A percentile compares a stretch with the other conserved stretches of the same genome.
Evolutionary conservation across 352 stramenopile genomes (phyloP).

Genomic region (Phytophthora europaea): DNA sequence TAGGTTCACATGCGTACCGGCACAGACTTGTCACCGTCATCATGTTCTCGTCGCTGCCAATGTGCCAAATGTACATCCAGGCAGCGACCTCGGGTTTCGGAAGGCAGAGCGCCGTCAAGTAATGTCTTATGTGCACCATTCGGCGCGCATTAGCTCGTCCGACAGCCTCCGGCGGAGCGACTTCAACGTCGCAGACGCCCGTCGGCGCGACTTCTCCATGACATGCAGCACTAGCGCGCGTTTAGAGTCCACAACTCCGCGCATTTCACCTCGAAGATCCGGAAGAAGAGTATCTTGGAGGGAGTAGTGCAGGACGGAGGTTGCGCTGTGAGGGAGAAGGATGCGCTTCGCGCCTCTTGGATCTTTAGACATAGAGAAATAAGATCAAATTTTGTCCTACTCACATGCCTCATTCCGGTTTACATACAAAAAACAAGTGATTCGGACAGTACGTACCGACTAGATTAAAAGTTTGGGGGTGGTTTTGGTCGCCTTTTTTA

Average conservation of each 20-base stretch:
- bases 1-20: background rate
- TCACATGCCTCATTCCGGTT: background rate
- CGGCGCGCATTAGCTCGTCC: background rate
- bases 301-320: too few species aligned
- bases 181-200: background rate
- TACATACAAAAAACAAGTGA: background rate
- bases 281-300: too few species aligned
- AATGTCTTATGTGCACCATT: background rate
- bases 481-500: background rate
- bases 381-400: background rate
- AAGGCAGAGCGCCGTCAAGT: background rate
- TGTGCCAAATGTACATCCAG: conserved; percentile 5
- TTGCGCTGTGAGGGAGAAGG: background rate
- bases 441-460: background rate
- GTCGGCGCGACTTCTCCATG: background rate
- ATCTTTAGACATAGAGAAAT: background rate
- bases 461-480: background rate
- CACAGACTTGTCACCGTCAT: background rate
- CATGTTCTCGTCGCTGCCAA: conserved; percentile 4
- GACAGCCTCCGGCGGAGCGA: background rate
- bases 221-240: background rate
- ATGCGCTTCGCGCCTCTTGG: background rate
- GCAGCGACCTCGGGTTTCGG: background rate
- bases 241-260: background rate
- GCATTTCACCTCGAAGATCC: background rate